These are phyloP conservation scores for Whalleya microplaca DNA, from an alignment of 2,329 filamentous ascomycete species.

Conservation along the genomic window DNA sequence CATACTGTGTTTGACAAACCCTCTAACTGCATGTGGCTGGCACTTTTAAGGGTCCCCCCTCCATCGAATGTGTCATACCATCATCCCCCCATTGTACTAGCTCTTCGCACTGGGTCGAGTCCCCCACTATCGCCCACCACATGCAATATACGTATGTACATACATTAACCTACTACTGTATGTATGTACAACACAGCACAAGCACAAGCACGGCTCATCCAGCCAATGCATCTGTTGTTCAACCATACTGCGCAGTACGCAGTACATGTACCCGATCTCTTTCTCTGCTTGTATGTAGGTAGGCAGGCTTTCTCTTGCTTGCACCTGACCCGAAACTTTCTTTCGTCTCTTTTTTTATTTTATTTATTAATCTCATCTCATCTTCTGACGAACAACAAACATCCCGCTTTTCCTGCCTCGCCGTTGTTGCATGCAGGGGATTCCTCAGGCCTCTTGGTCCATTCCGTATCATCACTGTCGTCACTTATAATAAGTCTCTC, in stretches of 20 bases:
- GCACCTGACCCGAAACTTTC: constrained; percentile 24
- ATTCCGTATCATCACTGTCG: constrained; percentile 1
- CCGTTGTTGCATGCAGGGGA: constrained; percentile 9
- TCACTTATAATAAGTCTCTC: neutral
- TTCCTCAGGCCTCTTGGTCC: neutral
- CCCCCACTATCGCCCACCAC: neutral
- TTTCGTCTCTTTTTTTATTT: constrained; percentile 19
- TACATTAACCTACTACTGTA: neutral
- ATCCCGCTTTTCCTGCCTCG: constrained; percentile 16
- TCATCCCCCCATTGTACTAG: neutral
- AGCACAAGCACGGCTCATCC: constrained; percentile 2
- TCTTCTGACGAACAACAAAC: no score
- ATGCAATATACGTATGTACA: neutral
- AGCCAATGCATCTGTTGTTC: constrained; percentile 18
- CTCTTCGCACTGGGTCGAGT: neutral
- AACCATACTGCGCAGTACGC: no score
- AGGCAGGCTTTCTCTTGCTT: constrained; percentile 9
- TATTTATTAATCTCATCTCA: constrained; percentile 22
- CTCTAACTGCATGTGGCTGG: no score
- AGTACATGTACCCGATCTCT: constrained; percentile 14
- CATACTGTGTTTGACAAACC: neutral
- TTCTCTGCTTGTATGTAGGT: no score
- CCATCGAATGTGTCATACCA: neutral
- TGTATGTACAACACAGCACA: constrained; percentile 1
- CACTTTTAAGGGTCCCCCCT: neutral